Conservation (phyloP, 2,329 filamentous ascomycete genomes). For the Alternaria sp. region DNA sequence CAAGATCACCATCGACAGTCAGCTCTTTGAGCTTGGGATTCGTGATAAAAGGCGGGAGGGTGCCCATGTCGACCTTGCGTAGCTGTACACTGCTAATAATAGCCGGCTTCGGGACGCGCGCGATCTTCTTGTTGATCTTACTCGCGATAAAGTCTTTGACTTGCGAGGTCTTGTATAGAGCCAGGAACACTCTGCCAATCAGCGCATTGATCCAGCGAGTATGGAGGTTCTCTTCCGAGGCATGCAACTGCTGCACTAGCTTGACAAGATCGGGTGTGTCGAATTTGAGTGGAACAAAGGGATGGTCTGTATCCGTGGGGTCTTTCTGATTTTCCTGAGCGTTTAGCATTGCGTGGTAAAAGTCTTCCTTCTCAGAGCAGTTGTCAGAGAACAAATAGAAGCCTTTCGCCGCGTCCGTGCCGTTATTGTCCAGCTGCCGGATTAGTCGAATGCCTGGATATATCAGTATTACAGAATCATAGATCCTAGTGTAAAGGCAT, state of each 20-base stretch:
- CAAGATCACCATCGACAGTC: constrained; percentile 89
- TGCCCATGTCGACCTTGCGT: constrained; percentile 83
- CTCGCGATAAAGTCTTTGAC: constrained; percentile 80
- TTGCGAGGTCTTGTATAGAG: constrained; percentile 83
- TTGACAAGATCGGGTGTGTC: constrained; percentile 87
- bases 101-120: constrained; percentile 87
- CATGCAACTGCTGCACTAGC: constrained; percentile 88
- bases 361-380: constrained; percentile 96
- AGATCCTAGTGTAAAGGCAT: neutral
- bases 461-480: constrained; percentile 14
- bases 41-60: constrained; percentile 86
- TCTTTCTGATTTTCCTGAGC: constrained; percentile 77
- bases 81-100: constrained; percentile 89
- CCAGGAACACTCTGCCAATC: constrained; percentile 86
- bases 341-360: constrained; percentile 90
- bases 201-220: constrained; percentile 94
- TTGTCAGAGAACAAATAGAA: constrained; percentile 97
- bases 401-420: constrained; percentile 73
- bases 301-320: constrained; percentile 59
- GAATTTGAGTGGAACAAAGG: constrained; percentile 77
- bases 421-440: constrained; percentile 66
- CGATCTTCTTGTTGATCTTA: constrained; percentile 96
- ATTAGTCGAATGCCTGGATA: constrained; percentile 69
- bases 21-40: constrained; percentile 89
- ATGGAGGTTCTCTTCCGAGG: constrained; percentile 88